Evolutionary conservation across 495 filamentous ascomycete genomes (phyloP), one percentile per base, ranked within the genome.

Genomic region (Podospora pseudoanserina): DNA sequence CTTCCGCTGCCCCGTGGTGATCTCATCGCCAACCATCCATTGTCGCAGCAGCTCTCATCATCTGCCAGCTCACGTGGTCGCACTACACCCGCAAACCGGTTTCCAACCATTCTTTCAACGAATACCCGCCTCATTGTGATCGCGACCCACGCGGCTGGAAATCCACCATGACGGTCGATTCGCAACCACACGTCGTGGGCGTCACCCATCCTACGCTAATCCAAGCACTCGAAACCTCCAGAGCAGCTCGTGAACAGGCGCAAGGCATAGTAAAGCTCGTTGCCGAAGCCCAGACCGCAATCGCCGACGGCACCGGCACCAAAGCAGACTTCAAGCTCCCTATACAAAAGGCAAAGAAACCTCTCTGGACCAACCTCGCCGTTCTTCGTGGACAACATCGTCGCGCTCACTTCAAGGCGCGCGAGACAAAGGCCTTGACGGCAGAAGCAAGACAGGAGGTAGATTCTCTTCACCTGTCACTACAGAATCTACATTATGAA

Each of bases 401-500:
- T 9, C 83, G 90, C 68, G 92, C 93, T 13, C 86, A 92, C 70
- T 85, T 97, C 65, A 84, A 86, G 19, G 91, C 94, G 49, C 88
- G 95, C 66, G 87, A 93, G 65, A 97, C 94, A 44, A 99, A 98
- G 76, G 86, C 89, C 63, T 81, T 86, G 72, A 97, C 96, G 9
- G 90, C 91, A 32, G 92, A 97, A 75, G 91, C 89, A 34, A 88
- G 94, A 27, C 90, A 92, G 75, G 93, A 97, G 78, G 92, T 97
- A 64, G 95, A 99, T 75, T 86, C 88, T 64, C 83, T 98, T 67
- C 94, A 97, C 80, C 86, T 99, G 20, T 90, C 96, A 75, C 83
- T 98, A 30, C 94, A 98, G 77, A 99, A 99, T 76, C 83, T 99
- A 27, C 94, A 96, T 78, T 99, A 99, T 77, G 95, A 99, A 78